Evolutionary conservation across 2,329 filamentous ascomycete genomes (phyloP), one percentile per base, ranked within the genome.

Genomic region (Alternaria angustiovoidea): DNA sequence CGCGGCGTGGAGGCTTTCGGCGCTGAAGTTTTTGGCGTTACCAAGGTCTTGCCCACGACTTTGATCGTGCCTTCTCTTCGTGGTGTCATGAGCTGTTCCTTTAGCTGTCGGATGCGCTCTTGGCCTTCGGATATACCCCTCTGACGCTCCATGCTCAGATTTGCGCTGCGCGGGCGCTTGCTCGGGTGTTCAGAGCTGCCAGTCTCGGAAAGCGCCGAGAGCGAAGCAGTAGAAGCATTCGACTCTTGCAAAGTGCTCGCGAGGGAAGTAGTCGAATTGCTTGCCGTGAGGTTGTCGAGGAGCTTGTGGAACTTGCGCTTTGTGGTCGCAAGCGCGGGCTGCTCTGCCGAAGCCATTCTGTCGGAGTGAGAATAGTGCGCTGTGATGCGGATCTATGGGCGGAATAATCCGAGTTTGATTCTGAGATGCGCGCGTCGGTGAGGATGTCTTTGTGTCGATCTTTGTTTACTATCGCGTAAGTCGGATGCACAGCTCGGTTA

Each of bases 261-360:
- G 41, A 79, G 70, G 24, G 74, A 77, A 62, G 73, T 72, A 44
- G 76, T 69, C 18, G 80, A 86, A 71, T 86, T 86, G 69, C 66
- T 87, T 83, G 80, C 79, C 62, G 80, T 73, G 61, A 86, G 78
- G 68, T 82, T 81, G 74, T 93, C 65, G 30, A 68, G 61, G 16
- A 93, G 84, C 70, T 86, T 86, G 78, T 93, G 91, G 81, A 94
- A 93, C 79, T 94, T 94, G 69, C 91, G 86, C 81, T 94, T 94
- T n/a, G 89, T 92, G 24, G 89, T 87, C 74, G 91, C 91, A 83
- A 93, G 91, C 46, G 80, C 81, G 51, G 81, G 73, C 55, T 72
- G 66, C 12, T 68, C 77, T 42, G 51, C 38, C 18, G 58, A 49
- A 7, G 54, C 39, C 59, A 63, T 61, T 18, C 16, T 59, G 20